phyloP scores from a whole-genome alignment of 352 stramenopile species.

The Pilasporangium apinafurcum region DNA sequence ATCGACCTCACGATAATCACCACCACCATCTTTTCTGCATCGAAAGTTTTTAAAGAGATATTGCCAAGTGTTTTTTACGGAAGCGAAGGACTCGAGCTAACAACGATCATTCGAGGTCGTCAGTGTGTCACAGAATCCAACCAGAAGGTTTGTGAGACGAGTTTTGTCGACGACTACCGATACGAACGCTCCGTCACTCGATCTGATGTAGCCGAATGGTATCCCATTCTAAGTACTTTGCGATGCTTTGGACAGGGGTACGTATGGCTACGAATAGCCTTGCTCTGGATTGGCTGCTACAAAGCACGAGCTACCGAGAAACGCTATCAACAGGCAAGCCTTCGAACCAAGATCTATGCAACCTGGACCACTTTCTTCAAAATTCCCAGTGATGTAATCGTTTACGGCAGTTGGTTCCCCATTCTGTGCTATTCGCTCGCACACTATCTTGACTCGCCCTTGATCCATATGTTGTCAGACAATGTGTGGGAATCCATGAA shows the following conservation, averaged over 20 bases:
- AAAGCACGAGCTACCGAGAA: slow-evolving; percentile 8
- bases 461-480: slow-evolving; percentile 14
- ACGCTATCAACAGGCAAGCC: too few species aligned
- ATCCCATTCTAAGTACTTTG: slow-evolving; percentile 11
- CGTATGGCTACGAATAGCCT: slow-evolving; percentile 33
- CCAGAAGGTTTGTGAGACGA: slow-evolving; percentile 13
- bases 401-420: slow-evolving; percentile 35
- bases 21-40: too few species aligned
- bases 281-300: slow-evolving; percentile 15
- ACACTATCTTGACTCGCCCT: slow-evolving; percentile 14
- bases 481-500: slow-evolving; percentile 12
- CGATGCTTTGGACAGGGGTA: slow-evolving; percentile 25
- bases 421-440: slow-evolving; percentile 19
- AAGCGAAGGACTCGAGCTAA: slow-evolving; percentile 18
- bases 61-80: neutral
- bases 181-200: slow-evolving; percentile 35
- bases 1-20: slow-evolving; percentile 21
- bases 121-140: too few species aligned
- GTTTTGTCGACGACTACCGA: slow-evolving; percentile 45
- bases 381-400: slow-evolving; percentile 21
- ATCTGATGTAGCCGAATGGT: slow-evolving; percentile 29
- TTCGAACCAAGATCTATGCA: slow-evolving; percentile 1
- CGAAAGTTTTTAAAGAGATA: too few species aligned
- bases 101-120: slow-evolving; percentile 23
- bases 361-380: slow-evolving; percentile 7